Base-by-base conservation (phyloP, 2,329 filamentous ascomycete genomes). In the Lojkania enalia region DNA sequence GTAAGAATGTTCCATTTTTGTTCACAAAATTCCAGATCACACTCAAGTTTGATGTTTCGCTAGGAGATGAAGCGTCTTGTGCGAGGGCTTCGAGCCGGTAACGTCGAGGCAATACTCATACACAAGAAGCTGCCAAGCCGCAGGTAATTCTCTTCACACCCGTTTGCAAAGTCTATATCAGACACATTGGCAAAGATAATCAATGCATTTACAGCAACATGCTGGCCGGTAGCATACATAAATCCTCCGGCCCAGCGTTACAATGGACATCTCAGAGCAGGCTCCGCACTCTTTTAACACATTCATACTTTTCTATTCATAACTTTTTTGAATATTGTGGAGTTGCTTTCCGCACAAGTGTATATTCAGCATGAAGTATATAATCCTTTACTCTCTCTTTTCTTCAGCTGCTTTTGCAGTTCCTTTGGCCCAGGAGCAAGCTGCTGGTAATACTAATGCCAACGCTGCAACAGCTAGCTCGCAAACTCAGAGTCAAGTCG, bases 351-450 rank as follows among this genome's bases (percentile, higher is more conserved):
- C 39, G 40, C 5, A 51, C 51, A 52, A 50, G 53, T 52, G 45
- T 18, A 19, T 9, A 41, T 45, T 55, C 60, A 66, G 39, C 16
- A 68, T 68, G 64, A 67, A 67, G 61, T 67, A 66, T 57, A 59
- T 65, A 52, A 51, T 67, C 45, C 50, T 68, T 52, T 54, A 59
- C 44, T 63, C 64, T 38, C 58, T 68, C 33, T 60, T 67, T 41
- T 55, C 57, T 30, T 64, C 61, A 18, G 61, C 63, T 27, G 63
- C 44, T 29, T 51, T 67, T 37, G 64, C 63, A 48, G 64, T 58
- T 49, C 64, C 63, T 15, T 46, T 61, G 31, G 57, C 64, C 18
- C 59, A 60, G 19, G 9, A 11, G 46, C 43, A 52, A 20, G 51
- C 33, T 25, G 45, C 30, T 15, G 41, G 35, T 42, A 56, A 55